Evolutionary conservation across 192 early-diverging fungal genomes (phyloP), one percentile per base, ranked within the genome.

Genomic region (Diversispora eburnea): DNA sequence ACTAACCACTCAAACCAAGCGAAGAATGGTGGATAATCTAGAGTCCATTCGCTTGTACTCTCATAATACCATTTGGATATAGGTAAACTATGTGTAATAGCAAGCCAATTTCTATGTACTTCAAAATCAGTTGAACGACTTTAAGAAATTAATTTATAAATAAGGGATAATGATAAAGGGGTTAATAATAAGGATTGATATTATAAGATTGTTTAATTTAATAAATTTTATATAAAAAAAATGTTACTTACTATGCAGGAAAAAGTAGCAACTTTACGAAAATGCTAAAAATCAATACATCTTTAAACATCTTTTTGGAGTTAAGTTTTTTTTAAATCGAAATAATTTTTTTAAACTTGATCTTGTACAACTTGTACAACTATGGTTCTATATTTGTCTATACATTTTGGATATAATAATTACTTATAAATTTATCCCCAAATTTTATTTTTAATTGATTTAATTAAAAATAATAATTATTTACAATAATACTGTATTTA

Each of bases 11-110:
- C 97, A 77, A 97, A 97, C 90, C 91, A 96, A 22, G 97, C 97
- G 82, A 99, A 99, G 78, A 99, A 93, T 63, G 97, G 97, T 54
- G 97, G 97, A 73, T 98, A 98, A 80, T 98, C 96, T 33, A 98
- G 85, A 7, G 95, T 97, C 94, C 95, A 95, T 81, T 93, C 89
- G 62, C 91, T 92, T 62, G 86, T 90, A 74, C 86, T 84, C 79
- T 97, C 93, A 75, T 81, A 82, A 77, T 97, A 99, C 95, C 95
- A 99, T 66, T 86, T 65, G 39, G 77, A 77, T 46, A 95, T 73
- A n/a, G 95, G 92, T 8, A 95, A 79, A 66, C 85, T 87, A 72
- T 89, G 82, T 10, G 97, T 99, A 57, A 99, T 92, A 33, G 95
- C 97, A 22, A 97, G 87, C 95, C 95, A 96, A 84, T 97, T 96